Evolutionary conservation across 352 stramenopile genomes (phyloP), one percentile per base, ranked within the genome.

Genomic region (Phytophthora foliorum): DNA sequence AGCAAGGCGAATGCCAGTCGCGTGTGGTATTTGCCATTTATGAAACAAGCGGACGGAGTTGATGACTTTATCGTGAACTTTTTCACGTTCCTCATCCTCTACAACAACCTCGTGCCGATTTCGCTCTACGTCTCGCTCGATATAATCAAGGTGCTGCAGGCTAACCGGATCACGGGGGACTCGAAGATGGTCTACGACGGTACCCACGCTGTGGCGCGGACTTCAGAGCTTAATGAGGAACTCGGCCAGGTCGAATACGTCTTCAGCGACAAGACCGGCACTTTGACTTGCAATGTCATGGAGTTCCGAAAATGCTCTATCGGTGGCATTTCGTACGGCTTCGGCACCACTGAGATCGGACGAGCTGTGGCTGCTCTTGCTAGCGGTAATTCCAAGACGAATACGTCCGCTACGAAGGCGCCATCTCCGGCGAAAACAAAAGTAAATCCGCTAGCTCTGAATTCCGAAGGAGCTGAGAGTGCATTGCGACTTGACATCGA

Each of bases 251-350:
- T 99, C 41, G 83, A 98, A 62, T 99, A 99, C 70, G 94, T 99
- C n/a, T 99, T 99, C 77, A 98, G 88, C 27, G 98, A 99, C 76
- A 99, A 99, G 72, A 99, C 98, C 3, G 98, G 98, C 14, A 99
- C 98, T 31, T 82, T 99, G 21, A 99, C 98, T 19, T 96, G 94
- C 75, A 99, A 99, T 81, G 80, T 99, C 19, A 99, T 99, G 97
- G 87, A 98, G 69, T 98, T 98, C 67, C 89, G 94, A 45, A 96
- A 97, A 64, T 98, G 93, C 62, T 91, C 82, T 2, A 92, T 98
- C 49, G 86, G 75, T 52, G 93, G 93, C 17, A 58, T 82, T 8
- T 88, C 87, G 3, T 98, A 97, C 53, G 91, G 92, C 27, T 78
- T 89, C 83, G 73, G 80, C 5, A 89, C 60, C n/a, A 95, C 95